phyloP scores from a whole-genome alignment of 306 rosid genomes.

The Delonix regia region DNA sequence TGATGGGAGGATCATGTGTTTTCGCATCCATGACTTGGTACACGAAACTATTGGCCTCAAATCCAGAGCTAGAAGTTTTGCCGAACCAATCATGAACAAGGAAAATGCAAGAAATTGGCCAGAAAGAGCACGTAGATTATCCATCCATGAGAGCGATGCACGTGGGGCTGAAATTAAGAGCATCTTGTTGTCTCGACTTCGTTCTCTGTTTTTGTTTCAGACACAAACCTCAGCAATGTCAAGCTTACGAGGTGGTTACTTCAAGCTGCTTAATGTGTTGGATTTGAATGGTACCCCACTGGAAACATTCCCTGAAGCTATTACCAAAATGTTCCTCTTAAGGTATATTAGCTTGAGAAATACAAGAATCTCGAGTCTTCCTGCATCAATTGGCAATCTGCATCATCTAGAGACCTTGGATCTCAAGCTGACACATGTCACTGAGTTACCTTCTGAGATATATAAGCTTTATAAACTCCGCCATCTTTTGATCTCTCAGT shows the following conservation, averaged over 20 bases:
- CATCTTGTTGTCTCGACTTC: background rate
- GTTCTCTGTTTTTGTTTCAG: background rate
- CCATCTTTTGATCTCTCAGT: constrained; percentile 29
- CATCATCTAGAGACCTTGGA: constrained; percentile 45
- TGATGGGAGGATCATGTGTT: background rate
- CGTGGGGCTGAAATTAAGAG: background rate
- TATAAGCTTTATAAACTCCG: constrained; percentile 38
- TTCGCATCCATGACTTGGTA: background rate
- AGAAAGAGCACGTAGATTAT: constrained; percentile 1
- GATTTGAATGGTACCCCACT: constrained; percentile 36
- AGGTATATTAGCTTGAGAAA: constrained; percentile 44
- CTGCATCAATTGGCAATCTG: constrained; percentile 38
- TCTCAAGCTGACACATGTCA: constrained; percentile 39
- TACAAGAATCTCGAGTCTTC: constrained; percentile 35
- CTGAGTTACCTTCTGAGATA: constrained; percentile 41
- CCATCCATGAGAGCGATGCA: background rate
- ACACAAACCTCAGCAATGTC: background rate
- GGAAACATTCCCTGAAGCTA: constrained; percentile 26
- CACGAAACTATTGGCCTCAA: background rate
- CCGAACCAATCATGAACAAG: background rate
- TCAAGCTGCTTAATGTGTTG: constrained; percentile 44
- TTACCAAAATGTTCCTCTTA: constrained; percentile 31
- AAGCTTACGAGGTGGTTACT: background rate
- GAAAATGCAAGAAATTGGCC: background rate
- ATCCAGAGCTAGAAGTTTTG: background rate